These are phyloP conservation scores for Aspergillus ruber DNA, from an alignment of 2,329 filamentous ascomycete genomes.

Conservation along the genomic window DNA sequence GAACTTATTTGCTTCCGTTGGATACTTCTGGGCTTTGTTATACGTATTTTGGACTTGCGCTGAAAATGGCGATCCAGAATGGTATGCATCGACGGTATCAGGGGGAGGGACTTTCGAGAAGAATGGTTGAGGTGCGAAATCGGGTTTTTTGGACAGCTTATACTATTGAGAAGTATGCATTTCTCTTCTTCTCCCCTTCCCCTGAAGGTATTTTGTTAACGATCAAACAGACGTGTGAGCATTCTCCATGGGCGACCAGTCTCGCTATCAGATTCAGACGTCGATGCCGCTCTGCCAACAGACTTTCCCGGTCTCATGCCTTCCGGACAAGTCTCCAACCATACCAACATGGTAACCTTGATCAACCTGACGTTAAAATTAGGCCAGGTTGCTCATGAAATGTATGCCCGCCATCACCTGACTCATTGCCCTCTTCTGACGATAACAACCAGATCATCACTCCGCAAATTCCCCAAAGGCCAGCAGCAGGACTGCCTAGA, in stretches of 20 bases:
- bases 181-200: not conserved
- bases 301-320: conserved; percentile 42
- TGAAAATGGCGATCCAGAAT: conserved; percentile 55
- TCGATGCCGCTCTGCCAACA: conserved; percentile 49
- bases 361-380: conserved; percentile 40
- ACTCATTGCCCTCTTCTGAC: too few species aligned
- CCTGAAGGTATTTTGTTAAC: conserved; percentile 4
- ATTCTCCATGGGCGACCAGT: conserved; percentile 52
- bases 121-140: conserved; percentile 48
- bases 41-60: conserved; percentile 50
- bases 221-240: conserved; percentile 42
- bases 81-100: conserved; percentile 53
- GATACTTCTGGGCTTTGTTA: conserved; percentile 53
- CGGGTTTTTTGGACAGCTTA: conserved; percentile 55
- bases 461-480: conserved; percentile 33
- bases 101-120: conserved; percentile 42
- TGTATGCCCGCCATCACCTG: too few species aligned
- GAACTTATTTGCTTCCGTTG: conserved; percentile 50
- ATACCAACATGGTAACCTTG: conserved; percentile 43
- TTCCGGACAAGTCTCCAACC: conserved; percentile 36
- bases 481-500: conserved; percentile 38
- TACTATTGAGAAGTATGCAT: conserved; percentile 48
- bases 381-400: conserved; percentile 35
- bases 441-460: conserved; percentile 31
- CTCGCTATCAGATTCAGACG: conserved; percentile 48